Conservation (phyloP, 2,329 filamentous ascomycete genomes). For the Scedosporium minutisporum region DNA sequence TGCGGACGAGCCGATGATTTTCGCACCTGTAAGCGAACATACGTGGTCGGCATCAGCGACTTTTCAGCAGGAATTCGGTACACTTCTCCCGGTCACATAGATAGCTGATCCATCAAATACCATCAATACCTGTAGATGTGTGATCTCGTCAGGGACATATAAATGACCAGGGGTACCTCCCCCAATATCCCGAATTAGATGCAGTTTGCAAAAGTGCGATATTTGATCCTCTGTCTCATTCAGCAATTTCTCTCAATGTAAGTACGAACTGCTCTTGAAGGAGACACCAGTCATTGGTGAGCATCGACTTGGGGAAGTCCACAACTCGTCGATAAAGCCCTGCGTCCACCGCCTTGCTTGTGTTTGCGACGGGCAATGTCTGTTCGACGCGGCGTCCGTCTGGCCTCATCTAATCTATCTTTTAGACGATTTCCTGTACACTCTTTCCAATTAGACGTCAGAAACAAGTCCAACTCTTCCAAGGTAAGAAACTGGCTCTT, state of each 20-base stretch:
- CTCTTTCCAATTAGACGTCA: not conserved
- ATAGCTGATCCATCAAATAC: not conserved
- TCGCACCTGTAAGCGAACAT: constrained; percentile 3
- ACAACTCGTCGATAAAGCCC: too few species aligned
- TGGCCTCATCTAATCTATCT: not conserved
- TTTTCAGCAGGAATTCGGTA: not conserved
- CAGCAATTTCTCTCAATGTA: not conserved
- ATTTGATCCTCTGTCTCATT: not conserved
- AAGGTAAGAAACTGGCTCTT: not conserved
- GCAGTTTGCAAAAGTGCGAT: not conserved
- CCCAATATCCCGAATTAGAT: not conserved
- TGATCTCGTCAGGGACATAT: not conserved
- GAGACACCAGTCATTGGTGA: not conserved
- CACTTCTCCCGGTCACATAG: constrained; percentile 1
- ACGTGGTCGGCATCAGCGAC: not conserved
- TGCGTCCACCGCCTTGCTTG: too few species aligned
- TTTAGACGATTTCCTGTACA: too few species aligned
- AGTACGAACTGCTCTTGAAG: not conserved
- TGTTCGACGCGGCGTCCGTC: not conserved
- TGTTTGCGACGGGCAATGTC: not conserved
- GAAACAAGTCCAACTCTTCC: not conserved
- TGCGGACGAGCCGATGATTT: constrained; percentile 3
- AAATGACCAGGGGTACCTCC: not conserved
- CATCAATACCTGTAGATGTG: not conserved
- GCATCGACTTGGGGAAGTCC: not conserved